Evolutionary conservation across 73 alveolate species (phyloP), one percentile per base, ranked within the genome.

Genomic region (Tetrahymena elliotti): DNA sequence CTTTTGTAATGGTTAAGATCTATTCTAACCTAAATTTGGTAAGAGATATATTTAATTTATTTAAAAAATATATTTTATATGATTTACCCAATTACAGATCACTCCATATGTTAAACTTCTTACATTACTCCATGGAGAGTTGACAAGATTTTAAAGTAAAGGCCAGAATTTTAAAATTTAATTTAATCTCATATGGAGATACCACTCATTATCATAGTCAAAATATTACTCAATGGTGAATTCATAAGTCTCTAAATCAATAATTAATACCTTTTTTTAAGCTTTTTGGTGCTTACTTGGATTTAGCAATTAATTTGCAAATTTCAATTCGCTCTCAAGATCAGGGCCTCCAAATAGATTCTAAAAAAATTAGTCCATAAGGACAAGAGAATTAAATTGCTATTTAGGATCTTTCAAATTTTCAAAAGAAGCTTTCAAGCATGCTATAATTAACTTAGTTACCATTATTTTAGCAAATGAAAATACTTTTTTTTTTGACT

Each of bases 91-190:
- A 31, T 68, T 68, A 84, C 98, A 97, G 47, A 97, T 96, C 7
- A 97, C 95, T 4, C 98, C 98, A 84, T 97, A 97, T 93, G 97
- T 96, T 36, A 97, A 96, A 52, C 97, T 94, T 11, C 98, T 84
- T 33, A 97, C 96, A 83, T 97, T 97, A 12, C 97, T 92, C 98
- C 98, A 97, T 12, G 97, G 94, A 35, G 97, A 93, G 37, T 92
- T 93, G 37, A 96, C 95, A 9, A 97, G 98, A 27, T 94, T 35
- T 82, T 96, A 94, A 35, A 97, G 93, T 84, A 94, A 94, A 33
- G 96, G 97, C 98, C 98, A 96, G 11, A 97, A 94, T 84, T 97
- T 97, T 83, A 97, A 97, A n/a, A 97, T 96, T 33, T 96, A 94
- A 40, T 97, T 93, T 4, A 97, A 52, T 22, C 98, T 68, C 97